Conservation (phyloP, 192 early-diverging fungal species). For the Helicostylum pulchrum region DNA sequence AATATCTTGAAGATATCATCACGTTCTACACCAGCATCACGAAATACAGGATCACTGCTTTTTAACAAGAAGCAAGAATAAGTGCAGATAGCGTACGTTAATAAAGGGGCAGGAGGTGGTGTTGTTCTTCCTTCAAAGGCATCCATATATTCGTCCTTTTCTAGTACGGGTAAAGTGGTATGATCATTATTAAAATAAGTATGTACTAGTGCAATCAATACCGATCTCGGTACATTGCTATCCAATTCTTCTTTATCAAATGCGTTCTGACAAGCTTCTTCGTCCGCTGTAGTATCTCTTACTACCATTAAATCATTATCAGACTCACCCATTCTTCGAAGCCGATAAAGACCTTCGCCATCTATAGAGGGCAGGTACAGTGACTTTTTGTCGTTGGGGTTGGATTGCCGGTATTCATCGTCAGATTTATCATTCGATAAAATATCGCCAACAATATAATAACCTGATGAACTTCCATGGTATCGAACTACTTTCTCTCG, state of each 20-base stretch:
- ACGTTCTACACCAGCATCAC: not conserved
- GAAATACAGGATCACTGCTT: constrained; percentile 17
- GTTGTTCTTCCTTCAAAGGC: constrained; percentile 11
- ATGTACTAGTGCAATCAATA: constrained; percentile 7
- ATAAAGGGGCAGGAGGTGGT: constrained; percentile 14
- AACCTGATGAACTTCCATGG: constrained; percentile 34
- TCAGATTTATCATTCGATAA: not conserved
- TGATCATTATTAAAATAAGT: constrained; percentile 25
- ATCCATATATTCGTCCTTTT: constrained; percentile 19
- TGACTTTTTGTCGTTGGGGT: no score
- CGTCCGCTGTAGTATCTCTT: constrained; percentile 20
- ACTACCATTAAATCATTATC: constrained; percentile 33
- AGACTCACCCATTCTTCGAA: not conserved
- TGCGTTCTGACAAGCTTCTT: constrained; percentile 8
- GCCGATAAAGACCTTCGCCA: constrained; percentile 1
- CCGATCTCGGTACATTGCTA: constrained; percentile 5
- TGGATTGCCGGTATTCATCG: not conserved
- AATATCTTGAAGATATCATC: constrained; percentile 12
- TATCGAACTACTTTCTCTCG: constrained; percentile 28
- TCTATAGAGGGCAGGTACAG: not conserved
- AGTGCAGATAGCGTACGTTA: constrained; percentile 21
- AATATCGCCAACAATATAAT: constrained; percentile 31
- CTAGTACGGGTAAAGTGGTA: constrained; percentile 22
- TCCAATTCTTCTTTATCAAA: constrained; percentile 8
- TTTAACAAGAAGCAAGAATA: constrained; percentile 21